Evolutionary conservation across 495 filamentous ascomycete genomes (phyloP), one percentile per base, ranked within the genome.

Genomic region (Lophiostoma macrostomum): DNA sequence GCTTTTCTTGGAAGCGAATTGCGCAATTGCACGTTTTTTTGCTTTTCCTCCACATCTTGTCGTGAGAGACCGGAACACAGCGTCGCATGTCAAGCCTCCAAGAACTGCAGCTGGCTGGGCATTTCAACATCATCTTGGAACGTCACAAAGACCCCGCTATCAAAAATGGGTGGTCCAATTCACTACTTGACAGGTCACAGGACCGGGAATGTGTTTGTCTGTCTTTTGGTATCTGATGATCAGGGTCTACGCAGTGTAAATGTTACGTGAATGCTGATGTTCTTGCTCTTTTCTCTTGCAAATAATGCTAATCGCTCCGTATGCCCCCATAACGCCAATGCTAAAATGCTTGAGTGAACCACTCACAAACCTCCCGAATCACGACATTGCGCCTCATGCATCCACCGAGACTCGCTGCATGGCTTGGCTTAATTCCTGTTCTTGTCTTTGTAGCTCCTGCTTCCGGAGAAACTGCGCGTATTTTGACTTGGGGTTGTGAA

Each of bases 401-500:
- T 58, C 44, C 32, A 63, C 43, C 57, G 38, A 19, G 4, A 63
- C 56, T 22, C 52, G 32, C 38, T 64, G 36, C 23, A 71, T 53
- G 3, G 66, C 66, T 22, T 66, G 60, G 30, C 50, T 62, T 46
- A 80, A 60, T 44, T 71, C 72, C 53, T 86, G 80, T 53, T 87
- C 84, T 64, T 87, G 78, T 60, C 81, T 76, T 74, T 90, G 86
- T 50, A 75, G 68, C 59, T 90, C 87, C 69, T 85, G 76, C 42
- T 90, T 79, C 57, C 79, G 76, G 37, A 96, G 70, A 66, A 82
- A 96, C 67, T 89, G 82, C 13, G 90, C 87, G 62, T 96, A 98
- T 64, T 89, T 85, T 57, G 87, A 93, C 62, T 87, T 81, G 68
- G 90, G 90, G 74, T 97, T 97, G 76, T 98, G 93, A 58, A 98